Base-by-base conservation (phyloP, 768 basidiomycete genomes). In the Gloeophyllum trabeum region DNA sequence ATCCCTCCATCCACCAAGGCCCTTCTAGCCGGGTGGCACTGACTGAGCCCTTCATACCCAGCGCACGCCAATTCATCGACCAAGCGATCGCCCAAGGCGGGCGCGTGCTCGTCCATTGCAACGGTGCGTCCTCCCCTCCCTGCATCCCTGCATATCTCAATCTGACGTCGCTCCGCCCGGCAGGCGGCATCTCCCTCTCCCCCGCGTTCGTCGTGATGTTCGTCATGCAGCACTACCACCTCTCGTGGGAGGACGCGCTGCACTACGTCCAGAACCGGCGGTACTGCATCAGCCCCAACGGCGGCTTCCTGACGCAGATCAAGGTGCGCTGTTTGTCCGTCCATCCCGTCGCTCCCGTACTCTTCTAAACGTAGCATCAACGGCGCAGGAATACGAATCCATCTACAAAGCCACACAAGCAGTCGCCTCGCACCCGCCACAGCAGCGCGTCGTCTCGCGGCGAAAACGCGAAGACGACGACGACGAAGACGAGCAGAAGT, bases 181-280 rank as follows among this genome's bases (percentile, higher is more conserved):
- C 48, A 90, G 87, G 88, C 28, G 89, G 89, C 3, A 92, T 92
- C 57, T 84, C 81, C 45, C 67, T 91, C 7, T 90, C 87, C 2
- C 89, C 89, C 0, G 75, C 88, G 1, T 90, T 92, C 45, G 89
- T 90, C 19, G 83, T 92, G 41, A 91, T 91, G 85, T 92, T 86
- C 55, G 87, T 87, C 26, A 92, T 92, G 89, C 81, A 86, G 45
- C 75, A 82, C 51, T 79, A 79, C 56, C 75, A 76, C 22, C 62
- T 90, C 22, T 78, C 79, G 28, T 91, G 84, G 82, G 88, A 91
- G 63, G 87, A 92, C 43, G 89, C 88, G 0, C 66, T 92, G 38
- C 87, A 89, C 52, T 62, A 85, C 54, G 89, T 92, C 3, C 89
- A 92, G 59, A 91, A 91, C 49, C 71, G 90, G 37, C 74, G 91